Percentiles rank a stretch among this genome's conserved stretches.
Evolutionary conservation across 495 filamentous ascomycete genomes (phyloP).

Genomic region (Paragyromitra xinjiangensis): DNA sequence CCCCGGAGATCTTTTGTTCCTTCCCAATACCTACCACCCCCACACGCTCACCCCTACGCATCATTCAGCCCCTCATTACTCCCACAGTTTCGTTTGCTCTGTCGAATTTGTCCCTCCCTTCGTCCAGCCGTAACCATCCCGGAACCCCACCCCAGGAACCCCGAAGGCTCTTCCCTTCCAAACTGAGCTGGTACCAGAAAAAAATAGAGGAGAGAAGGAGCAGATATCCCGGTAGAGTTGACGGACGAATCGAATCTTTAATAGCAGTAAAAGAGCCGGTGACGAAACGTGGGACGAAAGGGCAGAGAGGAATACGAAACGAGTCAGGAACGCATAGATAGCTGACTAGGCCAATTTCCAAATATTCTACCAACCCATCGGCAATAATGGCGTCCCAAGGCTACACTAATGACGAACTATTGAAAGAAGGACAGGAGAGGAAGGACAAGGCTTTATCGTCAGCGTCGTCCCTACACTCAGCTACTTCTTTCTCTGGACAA

Average conservation of each 20-base stretch:
- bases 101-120: conserved; percentile 29
- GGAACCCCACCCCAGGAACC: conserved; percentile 33
- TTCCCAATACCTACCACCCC: conserved; percentile 34
- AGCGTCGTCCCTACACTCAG: conserved; percentile 31
- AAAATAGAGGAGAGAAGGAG: conserved; percentile 10
- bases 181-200: conserved; percentile 21
- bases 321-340: conserved; percentile 34
- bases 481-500: conserved; percentile 35
- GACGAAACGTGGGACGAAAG: conserved; percentile 38
- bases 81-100: conserved; percentile 27
- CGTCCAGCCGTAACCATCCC: conserved; percentile 21
- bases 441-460: conserved; percentile 34
- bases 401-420: conserved; percentile 36
- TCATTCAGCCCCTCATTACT: conserved; percentile 37
- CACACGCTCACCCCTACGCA: conserved; percentile 42
- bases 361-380: conserved; percentile 32
- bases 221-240: conserved; percentile 31
- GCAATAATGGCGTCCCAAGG: conserved; percentile 43
- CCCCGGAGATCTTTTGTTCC: conserved; percentile 46
- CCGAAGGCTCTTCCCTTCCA: conserved; percentile 30
- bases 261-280: conserved; percentile 34
- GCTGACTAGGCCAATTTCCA: conserved; percentile 35
- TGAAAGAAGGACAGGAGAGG: conserved; percentile 15
- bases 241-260: conserved; percentile 20
- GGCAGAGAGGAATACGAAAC: conserved; percentile 8